These are phyloP conservation scores for Wallacemonas sp. DNA, from an alignment of 208 protist genomes.

Conservation along the genomic window DNA sequence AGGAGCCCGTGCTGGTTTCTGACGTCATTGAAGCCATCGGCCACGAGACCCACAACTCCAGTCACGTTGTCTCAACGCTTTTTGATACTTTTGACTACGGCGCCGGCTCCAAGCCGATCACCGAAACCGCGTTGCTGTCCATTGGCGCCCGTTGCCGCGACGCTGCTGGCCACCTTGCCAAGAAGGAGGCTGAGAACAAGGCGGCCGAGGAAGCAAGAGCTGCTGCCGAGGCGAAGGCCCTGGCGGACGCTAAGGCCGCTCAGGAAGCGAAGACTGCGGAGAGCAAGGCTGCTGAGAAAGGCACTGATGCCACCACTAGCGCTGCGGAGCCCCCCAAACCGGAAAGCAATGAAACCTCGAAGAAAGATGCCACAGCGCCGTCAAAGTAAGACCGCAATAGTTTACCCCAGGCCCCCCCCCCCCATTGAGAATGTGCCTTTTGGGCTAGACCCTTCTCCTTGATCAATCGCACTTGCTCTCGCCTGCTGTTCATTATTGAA, in stretches of 20 bases:
- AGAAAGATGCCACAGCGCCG: not conserved
- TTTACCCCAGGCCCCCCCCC: too few species aligned
- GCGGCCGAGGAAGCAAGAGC: constrained; percentile 15
- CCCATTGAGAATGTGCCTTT: too few species aligned
- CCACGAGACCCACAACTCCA: constrained; percentile 84
- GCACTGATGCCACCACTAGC: not conserved
- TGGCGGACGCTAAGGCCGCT: constrained; percentile 11
- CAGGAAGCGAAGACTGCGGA: constrained; percentile 21
- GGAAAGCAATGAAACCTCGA: not conserved
- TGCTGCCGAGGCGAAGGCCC: not conserved
- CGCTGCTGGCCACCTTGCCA: constrained; percentile 25
- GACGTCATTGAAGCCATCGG: constrained; percentile 87
- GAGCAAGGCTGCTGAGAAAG: not conserved
- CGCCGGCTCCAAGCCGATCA: constrained; percentile 79
- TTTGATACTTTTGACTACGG: constrained; percentile 91
- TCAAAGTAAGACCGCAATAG: constrained; percentile 23
- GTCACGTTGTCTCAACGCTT: constrained; percentile 84
- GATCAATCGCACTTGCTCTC: too few species aligned
- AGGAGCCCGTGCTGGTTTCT: constrained; percentile 74
- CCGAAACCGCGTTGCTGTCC: constrained; percentile 66
- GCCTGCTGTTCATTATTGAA: too few species aligned
- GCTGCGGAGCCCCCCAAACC: not conserved
- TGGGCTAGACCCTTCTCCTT: too few species aligned
- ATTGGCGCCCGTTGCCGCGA: constrained; percentile 86
- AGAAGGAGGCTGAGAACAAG: constrained; percentile 22